Base-by-base conservation (phyloP, 2,329 filamentous ascomycete genomes). In the Aspergillus brunneoviolaceus region DNA sequence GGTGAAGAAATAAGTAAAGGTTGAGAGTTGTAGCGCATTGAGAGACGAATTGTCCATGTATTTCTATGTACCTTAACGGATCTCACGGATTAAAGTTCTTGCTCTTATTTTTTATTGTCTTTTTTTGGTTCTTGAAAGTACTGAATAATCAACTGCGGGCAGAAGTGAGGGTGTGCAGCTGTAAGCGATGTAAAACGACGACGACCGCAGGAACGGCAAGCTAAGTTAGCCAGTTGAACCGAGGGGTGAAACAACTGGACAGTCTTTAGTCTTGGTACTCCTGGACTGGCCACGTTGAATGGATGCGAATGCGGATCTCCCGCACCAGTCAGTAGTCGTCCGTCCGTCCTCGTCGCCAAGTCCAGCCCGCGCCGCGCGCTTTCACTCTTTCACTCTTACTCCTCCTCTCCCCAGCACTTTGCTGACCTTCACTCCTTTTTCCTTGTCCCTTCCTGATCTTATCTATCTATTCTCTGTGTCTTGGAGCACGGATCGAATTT, bases 231-330 rank as follows among this genome's bases (percentile, higher is more conserved):
- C 2, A 21, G 19, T 23, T 25, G 33, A 42, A 19, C 35, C 52
- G 52, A 48, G 53, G 53, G 53, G 25, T 23, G 25, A 19, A 42
- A 53, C 27, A 42, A 25, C 11, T 23, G 29, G 23, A 16, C 23
- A 33, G 16, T 25, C n/a, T 2, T 42, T n/a, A 11, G 19, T 19
- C 19, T 10, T 9, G 1, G 19, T 19, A 9, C 42, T 45, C 33
- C 53, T 53, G 35, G 54, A 60, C 53, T 57, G 57, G 57, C 60
- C 60, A 62, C 60, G 60, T 56, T 55, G 33, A 35, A 35, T 35
- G 45, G 42, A 35, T 45, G 39, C 53, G 60, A 59, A 58, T 42
- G 61, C 59, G 61, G 61, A 57, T 56, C 59, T 61, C 52, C 57
- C 56, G 53, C 57, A 45, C 52, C 53, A 51, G 42, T 23, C 7